Evolutionary conservation across 306 rosid genomes (phyloP).

Genomic region (Castanopsis chinensis): DNA sequence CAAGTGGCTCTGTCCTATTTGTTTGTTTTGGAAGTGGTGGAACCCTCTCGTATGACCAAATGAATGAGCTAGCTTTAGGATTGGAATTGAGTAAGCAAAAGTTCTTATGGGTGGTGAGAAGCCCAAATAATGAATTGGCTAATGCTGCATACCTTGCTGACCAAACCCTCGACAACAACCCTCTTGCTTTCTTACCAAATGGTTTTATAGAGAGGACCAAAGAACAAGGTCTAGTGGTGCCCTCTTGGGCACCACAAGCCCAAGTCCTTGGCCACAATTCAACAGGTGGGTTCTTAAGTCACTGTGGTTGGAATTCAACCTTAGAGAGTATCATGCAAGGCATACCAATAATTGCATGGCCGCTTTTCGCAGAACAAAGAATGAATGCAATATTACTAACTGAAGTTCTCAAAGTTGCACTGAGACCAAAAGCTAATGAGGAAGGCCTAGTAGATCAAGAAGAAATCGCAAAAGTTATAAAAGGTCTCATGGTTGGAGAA

Average conservation of each 20-base stretch:
- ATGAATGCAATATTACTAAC: slow-evolving; percentile 23
- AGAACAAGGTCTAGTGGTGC: slow-evolving; percentile 23
- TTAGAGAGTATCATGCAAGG: slow-evolving; percentile 21
- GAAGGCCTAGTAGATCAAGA: slow-evolving; percentile 27
- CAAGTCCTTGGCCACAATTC: slow-evolving; percentile 20
- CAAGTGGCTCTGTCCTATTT: slow-evolving; percentile 16
- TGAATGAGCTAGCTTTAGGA: slow-evolving; percentile 32
- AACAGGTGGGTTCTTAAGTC: slow-evolving; percentile 28
- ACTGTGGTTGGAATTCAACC: slow-evolving; percentile 35
- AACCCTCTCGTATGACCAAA: slow-evolving; percentile 26
- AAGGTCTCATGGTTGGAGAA: slow-evolving; percentile 25
- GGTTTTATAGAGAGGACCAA: slow-evolving; percentile 29
- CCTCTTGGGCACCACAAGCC: slow-evolving; percentile 33
- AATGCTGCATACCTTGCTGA: slow-evolving; percentile 14
- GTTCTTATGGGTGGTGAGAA: slow-evolving; percentile 33
- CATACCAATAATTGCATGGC: slow-evolving; percentile 30
- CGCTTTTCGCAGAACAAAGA: slow-evolving; percentile 31
- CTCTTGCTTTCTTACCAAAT: slow-evolving; percentile 8
- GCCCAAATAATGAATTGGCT: slow-evolving; percentile 1
- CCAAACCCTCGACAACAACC: neutral
- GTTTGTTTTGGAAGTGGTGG: slow-evolving; percentile 39
- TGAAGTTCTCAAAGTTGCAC: slow-evolving; percentile 24
- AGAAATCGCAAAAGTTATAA: slow-evolving; percentile 28
- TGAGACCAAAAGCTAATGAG: slow-evolving; percentile 16
- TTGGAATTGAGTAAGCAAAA: slow-evolving; percentile 17